Evolutionary conservation across 2,329 filamentous ascomycete genomes (phyloP), one percentile per base, ranked within the genome.

Genomic region (Pyricularia grisea): DNA sequence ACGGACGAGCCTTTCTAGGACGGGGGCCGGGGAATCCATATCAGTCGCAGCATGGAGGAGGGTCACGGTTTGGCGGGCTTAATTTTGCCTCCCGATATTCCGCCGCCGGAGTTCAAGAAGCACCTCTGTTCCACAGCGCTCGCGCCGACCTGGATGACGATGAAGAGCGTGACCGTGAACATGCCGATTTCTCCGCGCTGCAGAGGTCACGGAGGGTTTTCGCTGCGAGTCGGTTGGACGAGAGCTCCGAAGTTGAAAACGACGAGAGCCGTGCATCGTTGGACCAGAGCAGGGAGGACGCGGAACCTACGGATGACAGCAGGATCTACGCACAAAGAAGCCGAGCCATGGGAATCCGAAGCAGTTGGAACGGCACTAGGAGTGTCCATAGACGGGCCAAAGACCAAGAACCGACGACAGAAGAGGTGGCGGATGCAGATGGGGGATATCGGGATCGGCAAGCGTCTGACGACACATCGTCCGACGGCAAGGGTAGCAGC

Each of bases 81-180:
- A 90, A 89, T 33, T 97, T 97, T 77, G 88, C 90, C 31, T 93
- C 92, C 12, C 87, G 93, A 67, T 89, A 91, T 71, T 87, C 90
- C 4, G 84, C 87, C 66, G 83, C 88, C 64, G 33, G 33, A 27
- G 83, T 84, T 25, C 90, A 92, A 70, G 92, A 93, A 73, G 94
- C 94, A 11, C 95, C 95, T 69, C 84, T 99, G n/a, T 98, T 99
- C 78, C 93, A 95, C 79, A 97, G 93, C 75, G 90, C 92, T 4
- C 87, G 93, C 20, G 93, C 97, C 77, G 94, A 97, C 79, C 92
- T 96, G 76, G 94, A 97, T 72, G 94, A 98, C 71, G 94, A 95
- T 77, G 91, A 92, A 74, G 93, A 97, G 79, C 90, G 92, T 74
- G 92, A 96, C 74, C 84, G 93, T 68, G 94, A 98, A 76, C 92